Percentiles rank a stretch among this genome's conserved stretches.
These are phyloP conservation scores for Scleroderma bovista DNA, from an alignment of 768 basidiomycete species.

Conservation along the genomic window DNA sequence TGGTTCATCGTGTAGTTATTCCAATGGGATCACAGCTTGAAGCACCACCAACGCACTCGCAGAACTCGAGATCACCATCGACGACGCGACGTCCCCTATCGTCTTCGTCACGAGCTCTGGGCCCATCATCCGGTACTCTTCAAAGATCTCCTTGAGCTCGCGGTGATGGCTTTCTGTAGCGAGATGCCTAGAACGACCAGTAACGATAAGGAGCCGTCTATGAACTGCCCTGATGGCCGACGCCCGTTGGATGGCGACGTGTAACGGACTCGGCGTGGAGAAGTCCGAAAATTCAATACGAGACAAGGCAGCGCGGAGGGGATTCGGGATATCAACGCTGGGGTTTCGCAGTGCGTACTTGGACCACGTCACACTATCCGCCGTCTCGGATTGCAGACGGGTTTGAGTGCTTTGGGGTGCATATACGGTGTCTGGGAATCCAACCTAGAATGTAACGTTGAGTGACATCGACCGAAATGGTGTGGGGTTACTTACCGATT, in stretches of 20 bases:
- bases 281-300: constrained; percentile 61
- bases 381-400: constrained; percentile 73
- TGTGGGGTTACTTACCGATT: constrained; percentile 36
- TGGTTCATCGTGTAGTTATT: too few relatives aligned
- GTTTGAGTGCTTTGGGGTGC: constrained; percentile 57
- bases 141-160: constrained; percentile 65
- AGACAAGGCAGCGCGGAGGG: constrained; percentile 34
- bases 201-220: constrained; percentile 52
- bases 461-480: neutral
- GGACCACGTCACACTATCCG: constrained; percentile 74
- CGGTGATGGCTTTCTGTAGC: constrained; percentile 63
- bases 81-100: constrained; percentile 82
- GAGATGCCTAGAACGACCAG: constrained; percentile 71
- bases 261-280: constrained; percentile 54
- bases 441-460: constrained; percentile 20
- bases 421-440: constrained; percentile 67
- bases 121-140: constrained; percentile 28
- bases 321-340: constrained; percentile 11
- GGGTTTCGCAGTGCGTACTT: constrained; percentile 49
- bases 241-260: constrained; percentile 46
- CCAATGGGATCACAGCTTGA: constrained; percentile 43
- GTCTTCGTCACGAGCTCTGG: constrained; percentile 56
- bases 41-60: constrained; percentile 58
- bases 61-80: constrained; percentile 60
- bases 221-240: constrained; percentile 16